Evolutionary conservation across 1,284 basidiomycete genomes (phyloP).

Genomic region (Cystobasidium slooffiae): DNA sequence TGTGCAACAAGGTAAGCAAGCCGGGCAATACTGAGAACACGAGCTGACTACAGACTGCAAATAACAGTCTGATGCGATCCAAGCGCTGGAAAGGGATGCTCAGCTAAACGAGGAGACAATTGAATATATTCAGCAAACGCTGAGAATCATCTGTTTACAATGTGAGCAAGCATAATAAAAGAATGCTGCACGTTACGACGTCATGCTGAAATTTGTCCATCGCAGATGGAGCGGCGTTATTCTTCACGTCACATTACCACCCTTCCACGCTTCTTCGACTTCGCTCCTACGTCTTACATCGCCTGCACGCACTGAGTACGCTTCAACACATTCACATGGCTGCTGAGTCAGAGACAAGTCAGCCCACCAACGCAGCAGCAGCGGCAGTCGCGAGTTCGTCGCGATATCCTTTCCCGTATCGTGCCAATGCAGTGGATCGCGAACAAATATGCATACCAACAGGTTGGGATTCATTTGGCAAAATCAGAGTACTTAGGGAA

Average conservation of each 20-base stretch:
- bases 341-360: conserved; percentile 55
- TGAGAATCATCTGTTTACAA: conserved; percentile 87
- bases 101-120: conserved; percentile 80
- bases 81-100: conserved; percentile 56
- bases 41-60: conserved; percentile 57
- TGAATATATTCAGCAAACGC: conserved; percentile 91
- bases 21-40: not conserved
- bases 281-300: conserved; percentile 83
- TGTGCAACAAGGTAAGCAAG: conserved; percentile 74
- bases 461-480: conserved; percentile 98
- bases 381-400: conserved; percentile 67
- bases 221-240: conserved; percentile 85
- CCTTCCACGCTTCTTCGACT: conserved; percentile 78
- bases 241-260: conserved; percentile 80
- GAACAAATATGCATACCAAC: conserved; percentile 89
- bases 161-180: conserved; percentile 66
- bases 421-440: conserved; percentile 88
- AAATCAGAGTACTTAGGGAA: conserved; percentile 87
- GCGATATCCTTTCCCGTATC: conserved; percentile 81
- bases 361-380: conserved; percentile 59
- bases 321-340: conserved; percentile 26
- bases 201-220: not conserved
- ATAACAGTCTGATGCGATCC: conserved; percentile 55
- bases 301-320: conserved; percentile 63
- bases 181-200: not conserved